phyloP scores from a whole-genome alignment of 192 early-diverging fungal species.

The Coemansia biformis region DNA sequence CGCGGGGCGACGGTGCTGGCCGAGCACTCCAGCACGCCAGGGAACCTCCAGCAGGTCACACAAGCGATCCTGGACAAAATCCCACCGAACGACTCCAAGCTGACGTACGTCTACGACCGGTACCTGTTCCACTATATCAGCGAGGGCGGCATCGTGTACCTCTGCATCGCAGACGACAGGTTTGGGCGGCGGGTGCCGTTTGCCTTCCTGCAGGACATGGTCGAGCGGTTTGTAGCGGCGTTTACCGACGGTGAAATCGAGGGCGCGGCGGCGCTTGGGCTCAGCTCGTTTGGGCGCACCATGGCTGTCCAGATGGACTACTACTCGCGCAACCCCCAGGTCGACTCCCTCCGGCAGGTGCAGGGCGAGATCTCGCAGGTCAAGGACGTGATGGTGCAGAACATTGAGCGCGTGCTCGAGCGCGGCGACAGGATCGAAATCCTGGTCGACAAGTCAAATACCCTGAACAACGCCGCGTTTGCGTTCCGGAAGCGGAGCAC shows the following conservation, averaged over 20 bases:
- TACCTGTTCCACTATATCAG: constrained; percentile 90
- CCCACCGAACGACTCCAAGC: constrained; percentile 82
- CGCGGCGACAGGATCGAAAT: constrained; percentile 84
- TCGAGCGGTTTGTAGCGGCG: constrained; percentile 55
- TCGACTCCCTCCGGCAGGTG: constrained; percentile 74
- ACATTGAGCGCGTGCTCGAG: constrained; percentile 87
- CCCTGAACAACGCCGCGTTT: constrained; percentile 80
- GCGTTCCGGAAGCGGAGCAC: constrained; percentile 86
- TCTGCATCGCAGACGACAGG: constrained; percentile 79
- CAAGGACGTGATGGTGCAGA: constrained; percentile 91
- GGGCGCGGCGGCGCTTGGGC: constrained; percentile 62
- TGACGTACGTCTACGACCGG: constrained; percentile 91
- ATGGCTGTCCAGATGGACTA: constrained; percentile 85
- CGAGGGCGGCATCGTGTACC: constrained; percentile 71
- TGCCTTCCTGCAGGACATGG: constrained; percentile 82
- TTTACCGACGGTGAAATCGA: constrained; percentile 55
- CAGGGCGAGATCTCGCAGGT: constrained; percentile 90
- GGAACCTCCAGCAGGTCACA: constrained; percentile 78
- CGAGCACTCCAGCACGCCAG: constrained; percentile 75
- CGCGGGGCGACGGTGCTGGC: constrained; percentile 71
- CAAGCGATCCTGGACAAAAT: constrained; percentile 87
- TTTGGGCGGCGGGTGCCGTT: constrained; percentile 80
- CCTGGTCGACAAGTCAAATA: constrained; percentile 86
- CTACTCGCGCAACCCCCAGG: constrained; percentile 63
- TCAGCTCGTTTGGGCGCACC: constrained; percentile 75